Conservation (phyloP, 2,329 filamentous ascomycete species). For the Aspergillus cejpii region DNA sequence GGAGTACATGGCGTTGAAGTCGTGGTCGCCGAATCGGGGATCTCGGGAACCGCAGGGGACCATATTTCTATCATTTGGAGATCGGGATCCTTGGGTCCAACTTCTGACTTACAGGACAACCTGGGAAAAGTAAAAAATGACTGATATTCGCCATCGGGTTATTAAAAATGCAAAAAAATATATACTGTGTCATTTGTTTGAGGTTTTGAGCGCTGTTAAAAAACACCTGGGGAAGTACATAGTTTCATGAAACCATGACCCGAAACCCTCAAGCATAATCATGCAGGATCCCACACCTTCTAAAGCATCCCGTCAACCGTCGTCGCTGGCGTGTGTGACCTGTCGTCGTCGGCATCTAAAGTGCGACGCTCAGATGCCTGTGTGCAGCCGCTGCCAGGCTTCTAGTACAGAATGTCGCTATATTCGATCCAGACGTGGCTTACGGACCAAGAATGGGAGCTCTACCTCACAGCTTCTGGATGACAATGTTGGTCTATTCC, state of each 20-base stretch:
- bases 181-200: no score
- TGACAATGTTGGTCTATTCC: conserved; percentile 9
- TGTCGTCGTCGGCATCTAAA: conserved; percentile 38
- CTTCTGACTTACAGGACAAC: not conserved
- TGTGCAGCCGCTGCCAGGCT: conserved; percentile 37
- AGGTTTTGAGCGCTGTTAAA: no score
- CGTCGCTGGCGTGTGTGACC: conserved; percentile 20
- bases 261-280: not conserved
- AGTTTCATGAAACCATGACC: not conserved
- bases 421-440: conserved; percentile 43
- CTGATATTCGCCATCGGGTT: not conserved
- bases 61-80: not conserved
- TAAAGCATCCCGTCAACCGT: conserved; percentile 7
- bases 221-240: no score
- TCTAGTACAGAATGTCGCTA: conserved; percentile 43
- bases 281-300: conserved; percentile 6
- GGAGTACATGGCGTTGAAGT: no score
- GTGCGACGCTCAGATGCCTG: conserved; percentile 42
- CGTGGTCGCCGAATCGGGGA: conserved; percentile 20
- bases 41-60: conserved; percentile 13
- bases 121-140: not conserved
- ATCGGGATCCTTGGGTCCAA: not conserved
- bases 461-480: conserved; percentile 5
- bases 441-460: conserved; percentile 9
- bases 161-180: not conserved